Base-by-base conservation (phyloP, 2,329 filamentous ascomycete species). In the Rhinocladiella similis region DNA sequence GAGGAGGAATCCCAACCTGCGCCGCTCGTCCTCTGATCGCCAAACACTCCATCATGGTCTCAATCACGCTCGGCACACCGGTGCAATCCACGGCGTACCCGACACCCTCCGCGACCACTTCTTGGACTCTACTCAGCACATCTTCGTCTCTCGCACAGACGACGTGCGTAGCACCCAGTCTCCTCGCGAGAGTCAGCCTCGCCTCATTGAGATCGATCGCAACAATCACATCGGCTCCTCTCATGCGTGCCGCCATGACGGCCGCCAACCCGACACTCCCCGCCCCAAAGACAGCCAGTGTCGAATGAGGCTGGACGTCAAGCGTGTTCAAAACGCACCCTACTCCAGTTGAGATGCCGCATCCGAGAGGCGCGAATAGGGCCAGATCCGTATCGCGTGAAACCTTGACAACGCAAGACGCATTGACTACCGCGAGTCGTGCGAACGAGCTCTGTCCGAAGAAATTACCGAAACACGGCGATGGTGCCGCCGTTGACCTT, bases 161-260 rank as follows among this genome's bases (percentile, higher is more conserved):
- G 16, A 80, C 68, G 19, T 75, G 68, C 48, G 75, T 72, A 0
- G 81, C 81, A 0, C 82, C 81, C 1, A 84, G 65, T 5, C 69
- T 63, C 52, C 70, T 74, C 0, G 81, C 80, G 1, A 75, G 70
- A 5, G 72, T 67, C 1, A 84, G 68, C 20, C 81, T 68, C 6
- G 59, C 61, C 22, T 68, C 48, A 1, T 72, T 60, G 20, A 66
- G 62, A 56, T 76, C 73, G 3, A 76, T 65, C 1, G 66, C 73
- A 18, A 76, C 72, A 57, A 72, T 70, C 1, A 48, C 47, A 6
- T 48, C 50, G 13, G 60, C 65, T 1, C 53, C 55, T 4, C 52
- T 38, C 5, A 67, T 53, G 20, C 62, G 66, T 1, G 64, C 68
- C 1, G 62, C 69, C 68, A 70, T 68, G 3, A 70, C 46, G 1